Evolutionary conservation across 352 stramenopile genomes (phyloP), one percentile per base, ranked within the genome.

Genomic region (Pythium angustatum): DNA sequence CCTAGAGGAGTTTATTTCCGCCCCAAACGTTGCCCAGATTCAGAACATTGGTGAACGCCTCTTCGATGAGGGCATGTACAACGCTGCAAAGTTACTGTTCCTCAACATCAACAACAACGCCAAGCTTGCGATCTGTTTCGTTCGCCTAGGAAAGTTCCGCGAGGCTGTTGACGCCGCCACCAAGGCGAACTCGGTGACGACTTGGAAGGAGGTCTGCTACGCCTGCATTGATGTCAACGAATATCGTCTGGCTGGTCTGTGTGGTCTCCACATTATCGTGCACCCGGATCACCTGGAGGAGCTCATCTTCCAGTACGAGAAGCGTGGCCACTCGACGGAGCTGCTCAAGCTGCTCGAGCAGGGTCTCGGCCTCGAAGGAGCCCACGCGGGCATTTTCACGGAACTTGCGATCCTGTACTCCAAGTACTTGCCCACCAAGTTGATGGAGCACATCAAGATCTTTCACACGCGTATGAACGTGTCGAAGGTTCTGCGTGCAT

Each of bases 71-170:
- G 96, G 95, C 55, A 96, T 99, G 73, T 99, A 99, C 83, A 94
- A 99, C 65, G 97, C 98, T 38, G 97, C 97, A 3, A 99, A 99
- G 79, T 83, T 99, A 56, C 74, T 99, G 43, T 99, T 99, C 83
- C 94, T 97, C 71, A 99, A 98, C 77, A 99, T 99, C 79, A 99
- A 99, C 91, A 99, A 99, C 91, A 99, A 99, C 79, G 98, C 98
- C 30, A 99, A 99, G 87, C 87, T 99, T 49, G 97, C 98, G 30
- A 97, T 99, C 65, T 99, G 97, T 85, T 98, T 98, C 75, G 97
- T 99, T 59, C 93, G 98, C 73, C 87, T 99, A 19, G 94, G 96
- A 58, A 98, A 99, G 77, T 99, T 99, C 87, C 85, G 97, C 58
- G 98, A 99, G 75, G 98, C 98, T 52, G 98, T 99, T 68, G 95